A percentile compares a stretch with the other conserved stretches of the same genome.
phyloP scores from a whole-genome alignment of 73 alveolate genomes.

The Breviolum minutum region DNA sequence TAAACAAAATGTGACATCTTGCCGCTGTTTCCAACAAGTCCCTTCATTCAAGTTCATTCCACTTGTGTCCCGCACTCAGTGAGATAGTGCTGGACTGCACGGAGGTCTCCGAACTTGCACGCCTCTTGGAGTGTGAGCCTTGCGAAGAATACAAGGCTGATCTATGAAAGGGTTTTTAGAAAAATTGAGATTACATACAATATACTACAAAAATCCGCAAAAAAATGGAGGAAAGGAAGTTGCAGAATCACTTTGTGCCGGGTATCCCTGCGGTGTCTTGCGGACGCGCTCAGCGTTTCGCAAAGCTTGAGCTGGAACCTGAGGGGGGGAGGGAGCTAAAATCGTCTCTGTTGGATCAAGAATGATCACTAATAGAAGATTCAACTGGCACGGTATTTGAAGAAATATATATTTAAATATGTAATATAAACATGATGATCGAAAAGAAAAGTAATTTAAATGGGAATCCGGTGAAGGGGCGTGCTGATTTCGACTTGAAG shows the following conservation, averaged over 20 bases:
- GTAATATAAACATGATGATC: no score
- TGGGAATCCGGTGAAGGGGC: no score
- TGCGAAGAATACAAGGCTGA: not conserved
- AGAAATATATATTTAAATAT: no score
- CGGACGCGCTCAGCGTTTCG: slow-evolving; percentile 63
- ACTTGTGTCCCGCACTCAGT: slow-evolving; percentile 19
- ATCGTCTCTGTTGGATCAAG: no score
- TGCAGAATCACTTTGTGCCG: not conserved
- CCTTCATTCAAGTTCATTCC: not conserved
- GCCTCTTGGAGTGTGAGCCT: slow-evolving; percentile 93
- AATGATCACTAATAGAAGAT: no score
- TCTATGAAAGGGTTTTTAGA: no score
- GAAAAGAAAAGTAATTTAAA: no score
- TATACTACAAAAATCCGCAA: not conserved
- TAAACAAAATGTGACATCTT: not conserved
- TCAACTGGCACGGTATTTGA: no score
- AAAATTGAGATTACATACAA: no score
- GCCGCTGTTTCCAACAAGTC: not conserved
- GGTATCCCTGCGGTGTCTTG: slow-evolving; percentile 37
- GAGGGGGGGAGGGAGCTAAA: no score
- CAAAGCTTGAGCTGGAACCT: slow-evolving; percentile 40
- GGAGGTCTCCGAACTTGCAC: slow-evolving; percentile 82
- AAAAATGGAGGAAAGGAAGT: not conserved
- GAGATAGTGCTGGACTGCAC: slow-evolving; percentile 74
- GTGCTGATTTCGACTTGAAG: no score